These are phyloP conservation scores for Phytophthora sp. DNA, from an alignment of 352 stramenopile genomes.

Conservation along the genomic window DNA sequence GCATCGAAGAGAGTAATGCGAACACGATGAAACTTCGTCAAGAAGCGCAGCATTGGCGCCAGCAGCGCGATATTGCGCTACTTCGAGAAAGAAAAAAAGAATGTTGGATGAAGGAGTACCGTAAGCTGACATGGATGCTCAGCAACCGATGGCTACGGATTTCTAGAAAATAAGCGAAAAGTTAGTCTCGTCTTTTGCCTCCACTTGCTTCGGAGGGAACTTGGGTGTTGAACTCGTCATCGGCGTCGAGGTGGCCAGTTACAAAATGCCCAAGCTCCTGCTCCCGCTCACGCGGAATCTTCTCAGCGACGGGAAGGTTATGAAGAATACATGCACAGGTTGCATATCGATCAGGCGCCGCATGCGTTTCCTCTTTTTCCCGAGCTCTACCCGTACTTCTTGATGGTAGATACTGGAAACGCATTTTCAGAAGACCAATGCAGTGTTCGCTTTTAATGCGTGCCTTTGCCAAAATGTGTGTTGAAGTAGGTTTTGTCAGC, in stretches of 20 bases:
- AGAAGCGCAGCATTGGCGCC: conserved; percentile 12
- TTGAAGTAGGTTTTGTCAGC: neutral
- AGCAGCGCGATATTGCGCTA: conserved; percentile 12
- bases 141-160: conserved; percentile 13
- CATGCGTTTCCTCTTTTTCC: conserved; percentile 24
- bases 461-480: neutral
- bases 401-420: conserved; percentile 31
- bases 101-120: conserved; percentile 19
- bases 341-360: conserved; percentile 19
- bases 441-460: neutral
- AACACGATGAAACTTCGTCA: conserved; percentile 11
- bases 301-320: conserved; percentile 29
- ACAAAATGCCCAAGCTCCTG: conserved; percentile 1
- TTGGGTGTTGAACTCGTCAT: conserved; percentile 24
- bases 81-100: conserved; percentile 21
- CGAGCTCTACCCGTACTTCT: conserved; percentile 9
- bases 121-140: conserved; percentile 9
- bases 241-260: conserved; percentile 12
- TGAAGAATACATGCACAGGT: conserved; percentile 25
- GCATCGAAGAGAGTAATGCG: conserved; percentile 15
- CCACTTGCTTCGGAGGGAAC: conserved; percentile 1
- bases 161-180: conserved; percentile 18
- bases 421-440: conserved; percentile 17
- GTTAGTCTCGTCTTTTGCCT: conserved; percentile 8
- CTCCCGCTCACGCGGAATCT: conserved; percentile 11